Evolutionary conservation across 192 early-diverging fungal species (phyloP).

Genomic region (Pilaira anomala): DNA sequence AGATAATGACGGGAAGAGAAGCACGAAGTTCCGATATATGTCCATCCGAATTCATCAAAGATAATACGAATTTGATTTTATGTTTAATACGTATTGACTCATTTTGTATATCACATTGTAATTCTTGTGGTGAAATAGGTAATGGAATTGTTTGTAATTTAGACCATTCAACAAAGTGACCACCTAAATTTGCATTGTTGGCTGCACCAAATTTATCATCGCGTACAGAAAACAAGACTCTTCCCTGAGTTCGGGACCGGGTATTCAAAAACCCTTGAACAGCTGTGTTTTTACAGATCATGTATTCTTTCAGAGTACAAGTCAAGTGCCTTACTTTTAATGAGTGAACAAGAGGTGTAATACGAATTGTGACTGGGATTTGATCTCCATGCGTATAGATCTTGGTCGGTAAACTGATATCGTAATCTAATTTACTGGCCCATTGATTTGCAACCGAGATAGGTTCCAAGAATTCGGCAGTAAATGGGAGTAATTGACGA

Average conservation of each 20-base stretch:
- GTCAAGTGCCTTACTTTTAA: slow-evolving; percentile 42
- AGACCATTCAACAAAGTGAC: slow-evolving; percentile 19
- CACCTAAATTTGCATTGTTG: background rate
- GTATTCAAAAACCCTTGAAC: slow-evolving; percentile 11
- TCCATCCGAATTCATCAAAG: slow-evolving; percentile 17
- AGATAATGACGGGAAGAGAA: slow-evolving; percentile 32
- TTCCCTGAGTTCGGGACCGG: slow-evolving; percentile 11
- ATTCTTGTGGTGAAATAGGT: slow-evolving; percentile 4
- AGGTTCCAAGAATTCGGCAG: slow-evolving; percentile 45
- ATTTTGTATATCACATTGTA: slow-evolving; percentile 35
- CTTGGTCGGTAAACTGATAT: slow-evolving; percentile 51
- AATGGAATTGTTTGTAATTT: slow-evolving; percentile 11
- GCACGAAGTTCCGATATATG: slow-evolving; percentile 37
- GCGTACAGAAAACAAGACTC: background rate
- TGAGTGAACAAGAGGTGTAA: slow-evolving; percentile 42
- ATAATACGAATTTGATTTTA: slow-evolving; percentile 34
- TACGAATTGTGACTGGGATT: slow-evolving; percentile 42
- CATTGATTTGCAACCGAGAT: slow-evolving; percentile 52
- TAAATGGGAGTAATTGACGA: slow-evolving; percentile 45
- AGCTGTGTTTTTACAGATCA: slow-evolving; percentile 37
- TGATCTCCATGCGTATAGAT: slow-evolving; percentile 50
- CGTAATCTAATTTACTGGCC: slow-evolving; percentile 50
- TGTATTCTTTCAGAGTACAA: slow-evolving; percentile 56
- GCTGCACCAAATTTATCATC: slow-evolving; percentile 13
- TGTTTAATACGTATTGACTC: slow-evolving; percentile 29